These are phyloP conservation scores for Citeromyces matritensis DNA, from an alignment of 805 yeast genomes.

Conservation along the genomic window DNA sequence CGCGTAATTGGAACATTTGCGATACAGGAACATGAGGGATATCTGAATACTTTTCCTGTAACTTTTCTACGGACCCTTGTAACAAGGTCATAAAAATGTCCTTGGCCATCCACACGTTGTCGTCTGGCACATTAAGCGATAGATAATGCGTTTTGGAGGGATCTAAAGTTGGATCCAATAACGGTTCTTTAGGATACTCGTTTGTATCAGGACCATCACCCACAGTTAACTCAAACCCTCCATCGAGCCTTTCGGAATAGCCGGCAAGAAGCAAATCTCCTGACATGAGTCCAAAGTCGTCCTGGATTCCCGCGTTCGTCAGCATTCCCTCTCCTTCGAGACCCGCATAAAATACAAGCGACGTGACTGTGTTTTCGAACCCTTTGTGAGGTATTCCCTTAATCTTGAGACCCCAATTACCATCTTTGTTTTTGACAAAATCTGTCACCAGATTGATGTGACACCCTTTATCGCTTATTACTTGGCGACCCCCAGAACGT, in stretches of 20 bases:
- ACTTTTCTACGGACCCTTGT: conserved; percentile 47
- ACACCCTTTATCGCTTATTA: conserved; percentile 51
- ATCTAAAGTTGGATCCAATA: conserved; percentile 28
- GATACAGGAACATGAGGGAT: conserved; percentile 23
- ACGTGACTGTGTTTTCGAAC: conserved; percentile 30
- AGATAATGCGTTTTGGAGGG: conserved; percentile 49
- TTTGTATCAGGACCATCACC: conserved; percentile 36
- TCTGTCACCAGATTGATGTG: conserved; percentile 51
- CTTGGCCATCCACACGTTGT: conserved; percentile 60
- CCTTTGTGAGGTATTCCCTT: conserved; percentile 47
- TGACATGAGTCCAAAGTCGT: conserved; percentile 13
- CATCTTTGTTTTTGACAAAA: conserved; percentile 56
- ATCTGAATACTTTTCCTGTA: conserved; percentile 11
- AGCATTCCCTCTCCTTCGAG: conserved; percentile 48
- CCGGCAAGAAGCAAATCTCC: conserved; percentile 32
- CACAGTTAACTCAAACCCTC: conserved; percentile 42
- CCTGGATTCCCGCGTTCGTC: conserved; percentile 19
- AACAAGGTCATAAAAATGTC: conserved; percentile 60
- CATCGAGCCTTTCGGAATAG: conserved; percentile 46
- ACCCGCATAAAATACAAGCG: conserved; percentile 68
- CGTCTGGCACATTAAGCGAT: conserved; percentile 58
- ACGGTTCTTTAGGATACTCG: conserved; percentile 19
- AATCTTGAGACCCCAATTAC: conserved; percentile 71
- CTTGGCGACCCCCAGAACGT: conserved; percentile 71
- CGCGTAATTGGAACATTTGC: conserved; percentile 39